Percentiles rank a stretch among this genome's conserved stretches.
Conservation (phyloP, 2,329 filamentous ascomycete genomes). For the Teratosphaeria gauchensis region DNA sequence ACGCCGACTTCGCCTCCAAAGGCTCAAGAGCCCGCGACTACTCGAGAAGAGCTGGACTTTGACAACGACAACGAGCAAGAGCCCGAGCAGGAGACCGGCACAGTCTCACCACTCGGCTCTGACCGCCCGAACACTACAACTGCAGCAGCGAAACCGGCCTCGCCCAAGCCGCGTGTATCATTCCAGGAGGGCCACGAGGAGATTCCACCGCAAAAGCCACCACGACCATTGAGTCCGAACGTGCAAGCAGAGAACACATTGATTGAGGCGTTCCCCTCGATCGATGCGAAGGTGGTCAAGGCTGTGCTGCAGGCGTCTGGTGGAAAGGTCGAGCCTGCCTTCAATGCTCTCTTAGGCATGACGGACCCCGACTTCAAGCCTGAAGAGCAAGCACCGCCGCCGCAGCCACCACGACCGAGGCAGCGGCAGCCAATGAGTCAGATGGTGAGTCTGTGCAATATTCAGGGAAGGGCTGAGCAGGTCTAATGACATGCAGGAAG, state of each 20-base stretch:
- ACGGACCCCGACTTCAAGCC: conserved; percentile 43
- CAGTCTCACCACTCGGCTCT: conserved; percentile 27
- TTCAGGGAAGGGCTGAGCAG: neutral
- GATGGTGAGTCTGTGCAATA: conserved; percentile 32
- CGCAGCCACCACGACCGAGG: conserved; percentile 70
- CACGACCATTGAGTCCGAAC: conserved; percentile 68
- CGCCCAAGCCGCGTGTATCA: conserved; percentile 35
- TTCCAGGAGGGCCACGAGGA: conserved; percentile 41
- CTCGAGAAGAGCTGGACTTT: conserved; percentile 30
- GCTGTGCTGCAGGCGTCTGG: conserved; percentile 79
- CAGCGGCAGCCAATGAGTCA: conserved; percentile 58
- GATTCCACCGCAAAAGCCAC: conserved; percentile 63
- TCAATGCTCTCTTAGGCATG: conserved; percentile 78
- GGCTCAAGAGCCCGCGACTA: conserved; percentile 29
- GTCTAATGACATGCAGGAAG: conserved; percentile 41
- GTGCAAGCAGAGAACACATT: conserved; percentile 81
- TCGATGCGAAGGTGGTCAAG: conserved; percentile 72
- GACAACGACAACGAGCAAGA: conserved; percentile 61
- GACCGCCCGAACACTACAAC: neutral
- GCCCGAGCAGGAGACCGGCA: conserved; percentile 52
- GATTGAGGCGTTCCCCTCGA: conserved; percentile 83
- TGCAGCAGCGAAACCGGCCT: conserved; percentile 29
- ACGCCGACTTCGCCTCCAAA: conserved; percentile 18
- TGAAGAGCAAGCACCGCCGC: conserved; percentile 57
- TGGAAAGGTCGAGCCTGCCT: conserved; percentile 83